Base-by-base conservation (phyloP, 2,329 filamentous ascomycete species). In the Paecilomyces sp. region DNA sequence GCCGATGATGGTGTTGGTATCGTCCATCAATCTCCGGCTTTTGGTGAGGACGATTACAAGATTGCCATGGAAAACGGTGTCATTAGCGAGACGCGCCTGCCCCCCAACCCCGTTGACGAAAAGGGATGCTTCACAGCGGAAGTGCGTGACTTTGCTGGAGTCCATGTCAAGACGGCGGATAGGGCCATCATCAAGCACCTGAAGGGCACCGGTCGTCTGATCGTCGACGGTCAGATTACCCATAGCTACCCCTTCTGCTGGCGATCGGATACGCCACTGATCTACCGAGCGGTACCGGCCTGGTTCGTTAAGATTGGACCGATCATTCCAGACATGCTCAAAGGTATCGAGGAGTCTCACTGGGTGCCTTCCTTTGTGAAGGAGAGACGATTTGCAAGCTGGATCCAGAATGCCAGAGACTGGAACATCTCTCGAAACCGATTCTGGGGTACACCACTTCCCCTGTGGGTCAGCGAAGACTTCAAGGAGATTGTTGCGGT, bases 231-330 rank as follows among this genome's bases (percentile, higher is more conserved):
- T 55, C 91, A 95, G 75, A 84, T 96, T 63, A 91, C 84, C 71
- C 93, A 97, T 79, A 93, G 90, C 68, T 95, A 96, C 74, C 92
- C 91, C 22, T 93, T 93, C 84, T 97, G 93, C 75, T 92, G 90
- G 78, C 86, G 93, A 62, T 96, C 92, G n/a, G 93, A 97, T 71
- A 97, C 91, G 0, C 93, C 92, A 31, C 82, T 97, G 63, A 96
- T 97, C 67, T 94, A 96, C 77, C 86, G 90, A 64, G 91, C 93
- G 28, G 91, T 97, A 18, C 90, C 92, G 8, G 91, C 92, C 0
- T 97, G 93, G 93, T 97, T 97, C 73, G 89, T 97, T 68, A 91
- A 90, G 74, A 91, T 97, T 54, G 85, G 88, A 18, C 85, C 89
- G 61, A 89, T 92, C 66, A 86, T 96, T 57, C 91, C 92, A 1